Evolutionary conservation across 805 yeast genomes (phyloP), one percentile per base, ranked within the genome.

Genomic region (Yarrowia yakushimensis): DNA sequence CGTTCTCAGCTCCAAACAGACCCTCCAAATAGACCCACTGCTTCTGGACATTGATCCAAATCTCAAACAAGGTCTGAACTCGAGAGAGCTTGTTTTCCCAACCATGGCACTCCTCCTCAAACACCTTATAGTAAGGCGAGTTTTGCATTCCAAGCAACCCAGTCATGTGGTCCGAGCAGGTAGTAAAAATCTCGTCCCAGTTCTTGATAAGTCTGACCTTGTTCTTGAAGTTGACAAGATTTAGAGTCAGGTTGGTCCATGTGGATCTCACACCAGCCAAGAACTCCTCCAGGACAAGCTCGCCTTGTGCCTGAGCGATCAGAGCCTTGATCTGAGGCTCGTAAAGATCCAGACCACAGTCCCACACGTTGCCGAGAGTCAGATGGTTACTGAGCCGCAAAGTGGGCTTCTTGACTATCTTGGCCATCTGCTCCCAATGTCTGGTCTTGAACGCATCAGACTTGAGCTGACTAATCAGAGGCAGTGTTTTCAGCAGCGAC

Each of bases 1-100:
- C 82, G 0, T 78, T 75, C 4, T 82, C 85, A 11, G 61, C 43
- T 18, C 62, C 66, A 69, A 93, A 87, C 0, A 90, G 83, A 1
- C 96, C 97, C 66, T 84, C 86, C 22, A 92, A 76, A 70, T 93
- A 90, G 1, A 89, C 82, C 96, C 96, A 92, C 68, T 86, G 89
- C n/a, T 86, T 77, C 72, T 93, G 98, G 1, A 85, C 88, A 33
- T 90, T 96, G 27, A 87, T 79, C 96, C 97, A 91, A 0, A 73
- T 69, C 65, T 85, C 89, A 33, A 88, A 76, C 1, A 88, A 69
- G 0, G 76, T 74, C 43, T 78, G 79, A 1, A 90, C 67, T 0
- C 70, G 67, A 48, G 79, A 81, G n/a, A 93, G 69, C 62, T 78
- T 81, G 0, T 75, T 76, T 65, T 86, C 91, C 77, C 90, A 78